phyloP scores from a whole-genome alignment of 169 alveolate species.

The Plasmodium cynomolgi region DNA sequence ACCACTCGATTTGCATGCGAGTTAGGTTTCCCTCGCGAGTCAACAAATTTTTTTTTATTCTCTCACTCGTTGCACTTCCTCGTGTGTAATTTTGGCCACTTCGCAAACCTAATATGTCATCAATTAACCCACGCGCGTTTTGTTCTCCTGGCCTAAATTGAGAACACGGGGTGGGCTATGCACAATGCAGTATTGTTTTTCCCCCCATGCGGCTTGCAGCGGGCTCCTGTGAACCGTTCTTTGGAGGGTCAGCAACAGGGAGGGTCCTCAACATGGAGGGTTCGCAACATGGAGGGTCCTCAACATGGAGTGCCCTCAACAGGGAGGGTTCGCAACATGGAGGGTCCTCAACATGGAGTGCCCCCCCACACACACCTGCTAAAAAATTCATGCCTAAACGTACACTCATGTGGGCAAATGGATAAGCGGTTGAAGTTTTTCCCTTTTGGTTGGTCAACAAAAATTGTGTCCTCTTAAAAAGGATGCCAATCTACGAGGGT shows the following conservation, averaged over 20 bases:
- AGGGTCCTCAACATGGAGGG: too few species aligned
- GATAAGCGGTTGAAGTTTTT: neutral
- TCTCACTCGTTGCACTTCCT: neutral
- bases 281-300: neutral
- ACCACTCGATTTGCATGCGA: neutral
- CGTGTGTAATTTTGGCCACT: neutral
- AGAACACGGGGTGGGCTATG: neutral
- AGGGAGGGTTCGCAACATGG: neutral
- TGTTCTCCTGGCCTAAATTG: neutral
- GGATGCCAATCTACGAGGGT: neutral
- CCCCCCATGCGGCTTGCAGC: neutral
- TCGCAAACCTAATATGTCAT: neutral
- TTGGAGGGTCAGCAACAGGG: neutral
- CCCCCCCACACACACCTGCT: neutral
- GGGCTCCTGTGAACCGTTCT: neutral
- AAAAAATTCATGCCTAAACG: neutral
- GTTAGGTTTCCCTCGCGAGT: neutral
- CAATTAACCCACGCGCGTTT: neutral
- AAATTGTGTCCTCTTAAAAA: neutral
- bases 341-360: neutral
- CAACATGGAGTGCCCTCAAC: too few species aligned
- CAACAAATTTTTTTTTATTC: neutral
- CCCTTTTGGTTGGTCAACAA: neutral
- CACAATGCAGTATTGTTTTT: neutral
- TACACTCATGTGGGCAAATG: neutral